Base-by-base conservation (phyloP, 2,329 filamentous ascomycete genomes). In the Ophiostoma australiae region DNA sequence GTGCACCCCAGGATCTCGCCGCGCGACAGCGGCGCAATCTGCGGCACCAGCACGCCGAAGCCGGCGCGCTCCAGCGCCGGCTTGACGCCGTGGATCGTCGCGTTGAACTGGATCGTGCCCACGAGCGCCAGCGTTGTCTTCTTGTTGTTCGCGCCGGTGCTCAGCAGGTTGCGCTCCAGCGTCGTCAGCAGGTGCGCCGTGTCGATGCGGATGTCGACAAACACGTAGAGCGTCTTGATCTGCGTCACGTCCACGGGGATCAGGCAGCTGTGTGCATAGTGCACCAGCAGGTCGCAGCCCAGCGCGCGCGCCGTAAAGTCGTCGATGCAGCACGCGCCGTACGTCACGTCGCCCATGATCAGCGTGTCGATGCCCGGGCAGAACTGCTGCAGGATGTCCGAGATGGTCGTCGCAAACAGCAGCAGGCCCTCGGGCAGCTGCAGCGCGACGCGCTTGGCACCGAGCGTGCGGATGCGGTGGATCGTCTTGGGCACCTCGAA, bases 401-500 rank as follows among this genome's bases (percentile, higher is more conserved):
- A 97, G 75, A 99, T 94, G 48, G 95, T 99, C 35, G 95, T 98
- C 31, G 95, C 95, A 79, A 99, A 99, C 71, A 99, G 84, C 37
- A 99, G 87, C 1, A 99, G 86, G 1, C 95, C 95, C 80, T 99
- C 96, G 5, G 95, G 95, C 84, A 99, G 95, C 80, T 99, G 95
- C n/a, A 99, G 84, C 0, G 94, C 96, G 2, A 99, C 89, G 75
- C 90, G 91, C 78, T 89, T 94, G 1, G 94, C 90, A 10, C 87
- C 89, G 10, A 90, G 88, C 1, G 90, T 90, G 65, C 92, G 90
- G 79, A 99, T 94, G 67, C 94, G 89, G 80, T 98, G 93, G 76
- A 99, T 96, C 10, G 95, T 99, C 82, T 99, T 99, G 78, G 93
- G 95, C 71, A 99, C 93, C 82, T 99, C 95, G 79, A 99, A 99